Conservation (phyloP, 345 rosid genomes). For the Aquilaria malaccensis region DNA sequence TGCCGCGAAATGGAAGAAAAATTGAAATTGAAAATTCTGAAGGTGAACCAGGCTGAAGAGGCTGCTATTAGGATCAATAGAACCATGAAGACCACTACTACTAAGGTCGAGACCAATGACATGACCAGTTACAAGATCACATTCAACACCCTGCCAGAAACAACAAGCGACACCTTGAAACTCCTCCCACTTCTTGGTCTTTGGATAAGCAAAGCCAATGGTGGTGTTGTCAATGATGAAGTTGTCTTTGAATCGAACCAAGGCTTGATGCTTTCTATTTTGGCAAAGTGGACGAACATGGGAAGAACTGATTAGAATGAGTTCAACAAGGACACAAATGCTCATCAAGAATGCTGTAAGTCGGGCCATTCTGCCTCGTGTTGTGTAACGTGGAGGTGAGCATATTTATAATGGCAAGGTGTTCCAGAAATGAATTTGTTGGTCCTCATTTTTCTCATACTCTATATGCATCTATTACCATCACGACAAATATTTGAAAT, state of each 20-base stretch:
- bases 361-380: no score
- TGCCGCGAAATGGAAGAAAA: background rate
- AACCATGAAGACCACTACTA: slow-evolving; percentile 11
- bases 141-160: slow-evolving; percentile 7
- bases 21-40: slow-evolving; percentile 1
- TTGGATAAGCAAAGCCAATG: slow-evolving; percentile 2
- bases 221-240: background rate
- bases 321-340: no score
- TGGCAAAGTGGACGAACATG: background rate
- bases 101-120: slow-evolving; percentile 15
- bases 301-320: no score
- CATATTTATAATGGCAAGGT: no score
- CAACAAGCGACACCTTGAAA: background rate
- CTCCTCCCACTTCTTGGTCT: background rate
- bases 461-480: no score
- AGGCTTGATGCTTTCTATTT: slow-evolving; percentile 1
- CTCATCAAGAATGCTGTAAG: no score
- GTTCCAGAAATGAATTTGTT: no score
- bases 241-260: slow-evolving; percentile 4
- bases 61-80: slow-evolving; percentile 11
- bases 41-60: slow-evolving; percentile 16
- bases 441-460: no score
- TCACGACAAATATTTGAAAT: no score
- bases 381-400: no score
- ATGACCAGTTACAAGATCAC: slow-evolving; percentile 9